phyloP scores from a whole-genome alignment of 169 alveolate genomes.

The Toxoplasma gondii region DNA sequence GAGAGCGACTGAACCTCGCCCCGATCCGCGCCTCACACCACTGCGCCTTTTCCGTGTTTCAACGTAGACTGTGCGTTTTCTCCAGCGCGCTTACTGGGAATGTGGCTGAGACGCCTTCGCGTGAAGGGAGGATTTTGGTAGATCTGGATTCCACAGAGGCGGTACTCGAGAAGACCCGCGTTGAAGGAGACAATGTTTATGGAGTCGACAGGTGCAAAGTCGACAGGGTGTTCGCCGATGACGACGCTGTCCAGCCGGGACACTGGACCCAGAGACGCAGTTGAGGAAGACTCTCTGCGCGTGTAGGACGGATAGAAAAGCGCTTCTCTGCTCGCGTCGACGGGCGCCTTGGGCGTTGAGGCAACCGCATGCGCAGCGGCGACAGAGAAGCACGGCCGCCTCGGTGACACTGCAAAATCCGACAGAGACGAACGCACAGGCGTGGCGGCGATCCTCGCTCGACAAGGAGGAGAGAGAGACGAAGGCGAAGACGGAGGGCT shows the following conservation, averaged over 20 bases:
- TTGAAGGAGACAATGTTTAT: conserved; percentile 72
- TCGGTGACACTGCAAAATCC: neutral
- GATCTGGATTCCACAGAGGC: conserved; percentile 83
- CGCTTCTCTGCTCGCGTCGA: neutral
- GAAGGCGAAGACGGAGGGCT: neutral
- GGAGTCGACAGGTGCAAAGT: neutral
- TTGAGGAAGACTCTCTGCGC: neutral
- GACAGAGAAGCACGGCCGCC: neutral
- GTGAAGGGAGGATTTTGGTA: conserved; percentile 92
- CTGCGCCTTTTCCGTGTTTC: neutral
- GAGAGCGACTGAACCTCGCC: neutral
- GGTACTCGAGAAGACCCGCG: conserved; percentile 88
- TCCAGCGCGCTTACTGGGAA: conserved; percentile 76
- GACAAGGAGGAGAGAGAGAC: neutral
- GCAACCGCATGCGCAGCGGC: neutral
- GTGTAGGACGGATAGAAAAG: conserved; percentile 1
- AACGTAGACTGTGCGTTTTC: neutral
- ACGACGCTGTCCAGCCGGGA: neutral
- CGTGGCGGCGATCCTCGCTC: neutral
- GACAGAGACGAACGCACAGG: neutral
- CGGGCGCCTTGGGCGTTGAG: conserved; percentile 19
- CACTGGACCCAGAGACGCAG: neutral
- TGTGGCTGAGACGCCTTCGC: conserved; percentile 81
- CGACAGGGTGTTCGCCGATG: neutral
- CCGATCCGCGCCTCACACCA: neutral